Evolutionary conservation across 1,284 basidiomycete genomes (phyloP), one percentile per base, ranked within the genome.

Genomic region (Heliocybe sulcata): DNA sequence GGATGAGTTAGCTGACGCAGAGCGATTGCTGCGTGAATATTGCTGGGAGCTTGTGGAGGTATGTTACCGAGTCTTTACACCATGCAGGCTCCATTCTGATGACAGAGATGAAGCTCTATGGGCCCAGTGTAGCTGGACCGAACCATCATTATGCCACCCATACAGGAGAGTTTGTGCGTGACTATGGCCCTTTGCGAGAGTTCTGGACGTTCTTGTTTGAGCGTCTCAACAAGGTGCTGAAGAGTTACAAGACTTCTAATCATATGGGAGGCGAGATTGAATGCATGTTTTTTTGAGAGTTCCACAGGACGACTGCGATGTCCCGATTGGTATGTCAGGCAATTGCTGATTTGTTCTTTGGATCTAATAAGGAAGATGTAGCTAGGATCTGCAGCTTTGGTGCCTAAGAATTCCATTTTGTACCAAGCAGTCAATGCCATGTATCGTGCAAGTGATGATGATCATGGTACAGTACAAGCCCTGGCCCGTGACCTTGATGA

Each of bases 121-220:
- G 67, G 0, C 52, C 60, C 0, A 55, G 48, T 1, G 55, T 61
- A 1, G 61, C 70, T 23, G 58, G 61, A 35, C 68, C 67, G 12
- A 70, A 68, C 48, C 64, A 69, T 45, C 69, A 70, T 53, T 71
- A 67, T 26, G 61, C 65, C 0, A 68, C 61, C 0, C 65, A 71
- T 52, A 62, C 61, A 2, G 42, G 54, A 0, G 57, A 62, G 1
- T 66, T 52, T 45, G 54, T 68, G 1, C 59, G 57, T 0, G 60
- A 69, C 50, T 72, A 62, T 55, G 70, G 71, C 0, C 72, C 72
- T 0, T 35, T 73, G 0, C 63, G 65, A 19, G 65, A 59, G 6
- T 73, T 71, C 52, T 73, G 71, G 71, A 72, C 64, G 0, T 73
- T 73, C 47, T 52, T 73, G 1, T 72, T 71, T 55, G 71, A 73